A percentile compares a stretch with the other conserved stretches of the same genome.
Evolutionary conservation across 371 early-diverging fungal genomes (phyloP).

Genomic region (Mortierella sp.): DNA sequence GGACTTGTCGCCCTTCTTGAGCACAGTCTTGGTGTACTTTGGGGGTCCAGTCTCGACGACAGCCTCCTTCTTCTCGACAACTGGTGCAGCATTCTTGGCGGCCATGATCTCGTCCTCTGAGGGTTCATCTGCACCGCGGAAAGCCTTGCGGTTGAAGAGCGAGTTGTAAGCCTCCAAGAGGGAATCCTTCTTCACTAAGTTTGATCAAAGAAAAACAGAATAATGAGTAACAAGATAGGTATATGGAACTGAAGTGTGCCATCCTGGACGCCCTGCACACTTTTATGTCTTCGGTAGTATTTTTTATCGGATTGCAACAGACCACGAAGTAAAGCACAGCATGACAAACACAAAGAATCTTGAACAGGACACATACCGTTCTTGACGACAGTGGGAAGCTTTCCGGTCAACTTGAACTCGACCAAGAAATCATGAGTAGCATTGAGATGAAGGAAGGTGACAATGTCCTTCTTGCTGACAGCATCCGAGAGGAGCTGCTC

Average conservation of each 20-base stretch:
- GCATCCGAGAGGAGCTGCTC: slow-evolving; percentile 67
- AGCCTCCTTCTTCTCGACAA: slow-evolving; percentile 51
- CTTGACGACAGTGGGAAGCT: slow-evolving; percentile 54
- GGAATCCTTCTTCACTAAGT: slow-evolving; percentile 62
- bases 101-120: slow-evolving; percentile 56
- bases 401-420: slow-evolving; percentile 52
- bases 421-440: slow-evolving; percentile 58
- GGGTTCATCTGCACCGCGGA: slow-evolving; percentile 58
- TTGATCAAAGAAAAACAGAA: not conserved
- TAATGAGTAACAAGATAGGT: no score
- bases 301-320: no score
- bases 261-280: no score
- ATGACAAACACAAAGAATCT: not conserved
- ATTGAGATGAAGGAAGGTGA: slow-evolving; percentile 65
- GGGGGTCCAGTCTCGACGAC: slow-evolving; percentile 50
- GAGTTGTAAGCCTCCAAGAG: slow-evolving; percentile 65
- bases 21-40: slow-evolving; percentile 66
- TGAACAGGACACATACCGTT: slow-evolving; percentile 33
- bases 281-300: no score
- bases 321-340: no score
- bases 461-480: slow-evolving; percentile 75
- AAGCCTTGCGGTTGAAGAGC: slow-evolving; percentile 64
- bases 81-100: slow-evolving; percentile 41
- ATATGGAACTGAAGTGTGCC: no score
- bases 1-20: slow-evolving; percentile 67